A percentile compares a stretch with the other conserved stretches of the same genome.
Evolutionary conservation across 805 yeast species (phyloP).

Genomic region (Aciculoconidium aculeatum): DNA sequence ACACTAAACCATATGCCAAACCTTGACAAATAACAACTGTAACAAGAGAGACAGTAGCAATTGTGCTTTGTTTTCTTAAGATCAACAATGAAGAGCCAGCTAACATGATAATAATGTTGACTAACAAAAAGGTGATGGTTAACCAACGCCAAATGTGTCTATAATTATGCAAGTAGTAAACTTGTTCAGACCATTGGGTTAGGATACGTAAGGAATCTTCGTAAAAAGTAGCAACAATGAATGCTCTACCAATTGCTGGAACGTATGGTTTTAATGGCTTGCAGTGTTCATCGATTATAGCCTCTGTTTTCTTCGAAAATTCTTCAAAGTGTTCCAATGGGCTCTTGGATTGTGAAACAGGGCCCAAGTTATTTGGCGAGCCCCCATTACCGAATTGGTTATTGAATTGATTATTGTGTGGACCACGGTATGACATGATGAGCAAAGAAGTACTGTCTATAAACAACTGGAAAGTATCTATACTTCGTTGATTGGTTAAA

Average conservation of each 20-base stretch:
- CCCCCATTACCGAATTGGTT: constrained; percentile 26
- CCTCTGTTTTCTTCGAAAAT: constrained; percentile 50
- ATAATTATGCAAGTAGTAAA: constrained; percentile 72
- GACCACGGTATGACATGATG: constrained; percentile 40
- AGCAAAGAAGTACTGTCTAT: not conserved
- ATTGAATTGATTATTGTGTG: constrained; percentile 30
- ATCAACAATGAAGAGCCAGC: constrained; percentile 68
- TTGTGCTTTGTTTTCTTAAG: constrained; percentile 57
- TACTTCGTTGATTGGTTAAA: not conserved
- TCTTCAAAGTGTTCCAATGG: constrained; percentile 41
- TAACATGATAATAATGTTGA: constrained; percentile 65
- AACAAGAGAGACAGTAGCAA: constrained; percentile 65
- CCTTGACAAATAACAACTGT: constrained; percentile 80
- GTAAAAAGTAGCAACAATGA: constrained; percentile 88
- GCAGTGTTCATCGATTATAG: constrained; percentile 43
- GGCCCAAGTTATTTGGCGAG: constrained; percentile 22
- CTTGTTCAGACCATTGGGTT: constrained; percentile 89
- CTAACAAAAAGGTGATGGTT: constrained; percentile 61
- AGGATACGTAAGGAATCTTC: constrained; percentile 84
- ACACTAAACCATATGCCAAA: constrained; percentile 76
- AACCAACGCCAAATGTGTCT: constrained; percentile 75
- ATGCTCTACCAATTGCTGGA: constrained; percentile 82
- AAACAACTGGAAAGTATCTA: not conserved
- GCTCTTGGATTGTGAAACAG: constrained; percentile 23
- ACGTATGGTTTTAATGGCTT: constrained; percentile 63